Conservation (phyloP, 2,329 filamentous ascomycete genomes). For the Alternaria tenuissima region DNA sequence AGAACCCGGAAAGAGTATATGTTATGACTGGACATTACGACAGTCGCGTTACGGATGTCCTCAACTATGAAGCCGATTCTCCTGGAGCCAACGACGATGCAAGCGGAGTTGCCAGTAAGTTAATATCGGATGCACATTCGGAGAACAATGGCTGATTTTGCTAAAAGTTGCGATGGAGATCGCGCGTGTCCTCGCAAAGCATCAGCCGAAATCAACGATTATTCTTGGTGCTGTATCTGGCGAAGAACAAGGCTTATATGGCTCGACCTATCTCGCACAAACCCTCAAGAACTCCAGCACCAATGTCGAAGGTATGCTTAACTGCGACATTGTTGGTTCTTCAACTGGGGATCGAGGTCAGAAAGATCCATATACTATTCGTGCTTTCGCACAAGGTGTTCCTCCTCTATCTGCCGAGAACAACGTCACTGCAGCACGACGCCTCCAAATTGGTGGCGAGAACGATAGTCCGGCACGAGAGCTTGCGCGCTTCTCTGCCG, state of each 20-base stretch:
- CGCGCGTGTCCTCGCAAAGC: slow-evolving; percentile 60
- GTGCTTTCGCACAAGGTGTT: slow-evolving; percentile 63
- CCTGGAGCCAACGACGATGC: slow-evolving; percentile 68
- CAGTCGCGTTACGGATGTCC: slow-evolving; percentile 59
- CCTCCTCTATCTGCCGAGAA: slow-evolving; percentile 54
- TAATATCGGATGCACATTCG: neutral
- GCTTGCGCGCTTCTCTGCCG: slow-evolving; percentile 63
- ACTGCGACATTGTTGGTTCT: slow-evolving; percentile 66
- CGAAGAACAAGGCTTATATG: slow-evolving; percentile 66
- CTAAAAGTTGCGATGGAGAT: slow-evolving; percentile 61
- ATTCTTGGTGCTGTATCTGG: slow-evolving; percentile 66
- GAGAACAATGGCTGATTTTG: slow-evolving; percentile 12
- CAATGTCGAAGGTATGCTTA: slow-evolving; percentile 66
- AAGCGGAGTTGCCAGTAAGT: slow-evolving; percentile 59
- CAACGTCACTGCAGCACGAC: slow-evolving; percentile 46
- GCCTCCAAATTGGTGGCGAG: slow-evolving; percentile 56
- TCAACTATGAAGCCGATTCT: slow-evolving; percentile 62
- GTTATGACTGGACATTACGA: slow-evolving; percentile 67
- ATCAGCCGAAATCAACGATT: slow-evolving; percentile 61
- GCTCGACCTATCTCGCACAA: slow-evolving; percentile 61
- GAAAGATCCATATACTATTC: slow-evolving; percentile 60
- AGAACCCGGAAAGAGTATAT: slow-evolving; percentile 59
- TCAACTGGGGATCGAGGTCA: slow-evolving; percentile 57
- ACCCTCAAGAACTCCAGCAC: slow-evolving; percentile 61
- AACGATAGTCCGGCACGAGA: slow-evolving; percentile 65